Base-by-base conservation (phyloP, 83 land plant genomes). In the Diphasiastrum complanatum region DNA sequence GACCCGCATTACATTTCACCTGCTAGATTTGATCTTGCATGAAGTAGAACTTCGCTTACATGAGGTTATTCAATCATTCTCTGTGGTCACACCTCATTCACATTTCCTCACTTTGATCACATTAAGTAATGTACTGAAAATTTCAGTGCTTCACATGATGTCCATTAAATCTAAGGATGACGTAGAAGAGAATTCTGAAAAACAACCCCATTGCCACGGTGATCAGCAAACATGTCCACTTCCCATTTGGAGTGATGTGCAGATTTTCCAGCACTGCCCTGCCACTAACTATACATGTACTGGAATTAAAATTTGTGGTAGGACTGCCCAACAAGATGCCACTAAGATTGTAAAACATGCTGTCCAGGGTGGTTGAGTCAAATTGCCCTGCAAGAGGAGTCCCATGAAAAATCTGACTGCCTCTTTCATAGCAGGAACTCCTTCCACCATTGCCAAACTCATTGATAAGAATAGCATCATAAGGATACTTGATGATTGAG, bases 201-300 rank as follows among this genome's bases (percentile, higher is more conserved):
- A 79, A 61, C 30, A 77, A 78, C 2, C 86, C 86, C 74, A 78
- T 79, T 2, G 77, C 77, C 2, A 79, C 48, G 31, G 79, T 61
- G 66, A 83, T 77, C 3, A 52, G 76, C 27, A 83, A 61, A 54
- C 76, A 76, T 4, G 27, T 18, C 83, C 78, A 77, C 10, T 79
- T 59, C 37, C 59, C 61, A 35, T 68, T 61, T 2, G 45, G 8
- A 22, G 45, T 33, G 35, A 83, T 76, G 53, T 69, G 78, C 79
- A 79, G 80, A 20, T 74, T 58, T 47, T 3, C 5, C 18, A 79
- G 30, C 24, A 83, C 69, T 34, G 73, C 80, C 32, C 74, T 71
- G 20, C 86, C 86, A 30, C 56, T 58, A 51, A 79, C 52, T 18
- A 43, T 35, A 64, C 86, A 83, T 4, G 58, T 34, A n/a, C 8